These are phyloP conservation scores for Fusarium robinianum DNA, from an alignment of 2,329 filamentous ascomycete genomes.

Conservation along the genomic window DNA sequence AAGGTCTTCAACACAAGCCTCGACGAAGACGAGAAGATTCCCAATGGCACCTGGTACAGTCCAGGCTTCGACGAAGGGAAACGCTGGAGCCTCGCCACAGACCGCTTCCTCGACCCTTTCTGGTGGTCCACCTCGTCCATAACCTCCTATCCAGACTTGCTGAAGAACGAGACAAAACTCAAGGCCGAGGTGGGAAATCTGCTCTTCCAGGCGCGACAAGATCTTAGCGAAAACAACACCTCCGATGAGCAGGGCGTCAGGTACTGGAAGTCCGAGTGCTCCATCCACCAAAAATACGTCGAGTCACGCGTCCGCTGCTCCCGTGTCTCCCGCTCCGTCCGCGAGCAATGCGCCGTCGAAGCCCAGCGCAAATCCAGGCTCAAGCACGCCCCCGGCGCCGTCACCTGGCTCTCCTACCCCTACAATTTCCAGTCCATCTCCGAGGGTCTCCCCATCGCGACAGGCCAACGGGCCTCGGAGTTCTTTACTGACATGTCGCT, in stretches of 20 bases:
- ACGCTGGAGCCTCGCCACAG: conserved; percentile 1
- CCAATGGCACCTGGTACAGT: conserved; percentile 17
- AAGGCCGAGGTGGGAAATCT: background rate
- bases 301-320: conserved; percentile 14
- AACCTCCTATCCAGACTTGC: background rate
- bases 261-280: conserved; percentile 5
- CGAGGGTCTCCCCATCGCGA: background rate
- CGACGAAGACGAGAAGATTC: background rate
- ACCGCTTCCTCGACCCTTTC: conserved; percentile 3
- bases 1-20: background rate
- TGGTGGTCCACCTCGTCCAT: conserved; percentile 1
- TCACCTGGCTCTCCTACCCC: background rate
- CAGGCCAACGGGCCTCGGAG: background rate
- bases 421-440: background rate
- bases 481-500: background rate
- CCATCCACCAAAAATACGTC: conserved; percentile 10
- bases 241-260: too few relatives aligned
- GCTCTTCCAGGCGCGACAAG: background rate
- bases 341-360: conserved; percentile 10
- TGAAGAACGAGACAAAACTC: conserved; percentile 9
- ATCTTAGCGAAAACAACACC: background rate
- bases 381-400: background rate
- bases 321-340: background rate
- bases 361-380: conserved; percentile 7
- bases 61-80: background rate